A percentile compares a stretch with the other conserved stretches of the same genome.
Conservation (phyloP, 2,329 filamentous ascomycete genomes). For the Penicillium carneum region DNA sequence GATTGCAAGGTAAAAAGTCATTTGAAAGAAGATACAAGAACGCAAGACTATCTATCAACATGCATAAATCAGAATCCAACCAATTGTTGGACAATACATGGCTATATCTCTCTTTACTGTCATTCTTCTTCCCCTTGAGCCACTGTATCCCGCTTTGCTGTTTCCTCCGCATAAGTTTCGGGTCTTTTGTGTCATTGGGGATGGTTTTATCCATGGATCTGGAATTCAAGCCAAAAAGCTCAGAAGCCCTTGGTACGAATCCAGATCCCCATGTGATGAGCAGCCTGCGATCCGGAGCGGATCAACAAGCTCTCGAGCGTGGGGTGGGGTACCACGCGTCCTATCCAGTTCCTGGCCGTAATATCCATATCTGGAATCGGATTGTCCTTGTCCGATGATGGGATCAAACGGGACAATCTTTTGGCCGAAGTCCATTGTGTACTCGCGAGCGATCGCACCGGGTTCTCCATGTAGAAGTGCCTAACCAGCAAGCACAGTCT, state of each 20-base stretch:
- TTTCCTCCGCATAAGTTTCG: conserved; percentile 15
- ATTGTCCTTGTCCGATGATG: background rate
- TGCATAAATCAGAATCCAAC: conserved; percentile 15
- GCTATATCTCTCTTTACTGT: conserved; percentile 5
- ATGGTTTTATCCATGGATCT: conserved; percentile 1
- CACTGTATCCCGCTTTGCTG: conserved; percentile 12
- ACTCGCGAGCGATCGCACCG: conserved; percentile 11
- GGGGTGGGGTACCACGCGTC: conserved; percentile 10
- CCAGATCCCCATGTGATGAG: conserved; percentile 6
- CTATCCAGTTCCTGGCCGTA: conserved; percentile 18
- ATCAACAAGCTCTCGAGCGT: conserved; percentile 7
- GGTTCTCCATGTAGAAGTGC: conserved; percentile 11
- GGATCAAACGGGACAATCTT: conserved; percentile 3
- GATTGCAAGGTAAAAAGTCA: conserved; percentile 1
- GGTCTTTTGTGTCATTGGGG: conserved; percentile 12
- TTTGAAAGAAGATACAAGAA: conserved; percentile 6
- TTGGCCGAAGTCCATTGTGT: conserved; percentile 5
- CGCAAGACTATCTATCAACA: conserved; percentile 11
- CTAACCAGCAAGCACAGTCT: conserved; percentile 14
- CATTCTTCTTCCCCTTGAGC: conserved; percentile 19
- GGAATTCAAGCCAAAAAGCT: background rate
- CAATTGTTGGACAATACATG: conserved; percentile 11
- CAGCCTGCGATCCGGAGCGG: background rate
- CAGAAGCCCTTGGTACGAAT: background rate
- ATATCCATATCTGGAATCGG: conserved; percentile 4